Conservation (phyloP, 345 rosid species). For the Euphorbia tirucalli region DNA sequence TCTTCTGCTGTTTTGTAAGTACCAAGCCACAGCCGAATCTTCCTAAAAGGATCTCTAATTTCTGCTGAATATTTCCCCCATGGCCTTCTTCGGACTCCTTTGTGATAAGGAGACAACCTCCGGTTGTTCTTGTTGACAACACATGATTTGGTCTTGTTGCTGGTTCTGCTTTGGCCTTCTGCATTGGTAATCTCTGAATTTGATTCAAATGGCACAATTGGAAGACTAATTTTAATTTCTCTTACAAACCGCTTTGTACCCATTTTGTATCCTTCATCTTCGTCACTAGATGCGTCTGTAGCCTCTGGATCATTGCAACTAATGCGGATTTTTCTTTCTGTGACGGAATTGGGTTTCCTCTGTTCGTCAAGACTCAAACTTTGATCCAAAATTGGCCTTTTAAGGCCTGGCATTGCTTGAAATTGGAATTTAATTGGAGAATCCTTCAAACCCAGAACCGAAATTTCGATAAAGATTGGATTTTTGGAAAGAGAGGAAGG, state of each 20-base stretch:
- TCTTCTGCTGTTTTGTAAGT: conserved; percentile 49
- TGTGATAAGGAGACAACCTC: conserved; percentile 18
- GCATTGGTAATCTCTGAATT: background rate
- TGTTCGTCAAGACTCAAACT: conserved; percentile 5
- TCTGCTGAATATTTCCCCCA: conserved; percentile 55
- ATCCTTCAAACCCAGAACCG: background rate
- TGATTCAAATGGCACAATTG: background rate
- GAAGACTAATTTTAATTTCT: conserved; percentile 39
- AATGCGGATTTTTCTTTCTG: conserved; percentile 35
- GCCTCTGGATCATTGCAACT: conserved; percentile 44
- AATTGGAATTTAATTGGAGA: background rate
- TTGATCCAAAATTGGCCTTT: conserved; percentile 21
- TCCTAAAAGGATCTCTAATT: conserved; percentile 45
- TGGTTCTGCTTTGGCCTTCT: conserved; percentile 7
- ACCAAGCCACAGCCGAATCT: conserved; percentile 53
- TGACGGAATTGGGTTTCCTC: background rate
- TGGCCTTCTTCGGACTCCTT: conserved; percentile 50
- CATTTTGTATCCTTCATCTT: conserved; percentile 13
- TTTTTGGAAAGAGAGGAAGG: no score
- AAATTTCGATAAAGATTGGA: background rate
- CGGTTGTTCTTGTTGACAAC: conserved; percentile 1
- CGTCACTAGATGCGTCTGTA: conserved; percentile 50
- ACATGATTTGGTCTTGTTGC: background rate
- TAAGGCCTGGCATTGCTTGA: conserved; percentile 27
- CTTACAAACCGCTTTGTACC: conserved; percentile 20